Evolutionary conservation across 2,329 filamentous ascomycete genomes (phyloP).

Genomic region (Aspergillus intermedius): DNA sequence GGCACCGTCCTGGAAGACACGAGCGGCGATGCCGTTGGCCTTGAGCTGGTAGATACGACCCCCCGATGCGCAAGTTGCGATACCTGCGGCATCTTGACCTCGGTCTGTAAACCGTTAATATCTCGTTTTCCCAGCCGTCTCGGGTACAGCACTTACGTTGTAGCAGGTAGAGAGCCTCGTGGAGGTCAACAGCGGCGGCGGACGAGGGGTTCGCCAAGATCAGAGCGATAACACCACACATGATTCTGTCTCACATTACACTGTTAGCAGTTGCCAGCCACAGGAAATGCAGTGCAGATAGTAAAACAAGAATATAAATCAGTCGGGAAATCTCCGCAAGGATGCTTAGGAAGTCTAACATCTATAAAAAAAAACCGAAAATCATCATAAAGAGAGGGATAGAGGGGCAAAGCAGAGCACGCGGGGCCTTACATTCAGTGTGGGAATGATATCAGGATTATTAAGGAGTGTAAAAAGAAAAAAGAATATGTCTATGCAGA

Average conservation of each 20-base stretch:
- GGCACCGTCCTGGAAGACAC: conserved; percentile 75
- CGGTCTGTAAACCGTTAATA: conserved; percentile 43
- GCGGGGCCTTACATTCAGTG: not conserved
- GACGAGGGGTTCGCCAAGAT: conserved; percentile 53
- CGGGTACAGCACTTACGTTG: conserved; percentile 41
- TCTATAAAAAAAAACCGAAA: conserved; percentile 39
- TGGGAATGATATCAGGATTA: not conserved
- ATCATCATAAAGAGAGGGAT: conserved; percentile 31
- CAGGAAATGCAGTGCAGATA: conserved; percentile 6
- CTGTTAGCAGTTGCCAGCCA: conserved; percentile 5
- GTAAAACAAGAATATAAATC: conserved; percentile 16
- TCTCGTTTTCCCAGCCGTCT: not conserved
- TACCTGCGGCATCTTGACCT: conserved; percentile 83
- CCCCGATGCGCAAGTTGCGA: conserved; percentile 66
- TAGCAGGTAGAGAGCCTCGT: conserved; percentile 65
- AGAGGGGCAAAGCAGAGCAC: conserved; percentile 1
- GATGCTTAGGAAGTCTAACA: conserved; percentile 45
- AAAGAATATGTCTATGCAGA: conserved; percentile 5
- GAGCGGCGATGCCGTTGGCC: conserved; percentile 78
- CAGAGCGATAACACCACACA: conserved; percentile 59
- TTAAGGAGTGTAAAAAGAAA: conserved; percentile 5
- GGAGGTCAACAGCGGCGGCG: conserved; percentile 56
- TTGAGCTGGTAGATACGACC: conserved; percentile 85
- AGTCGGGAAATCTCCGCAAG: conserved; percentile 35
- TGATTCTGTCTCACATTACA: conserved; percentile 32